phyloP scores from a whole-genome alignment of 768 basidiomycete genomes.

The Tremella fuciformis region DNA sequence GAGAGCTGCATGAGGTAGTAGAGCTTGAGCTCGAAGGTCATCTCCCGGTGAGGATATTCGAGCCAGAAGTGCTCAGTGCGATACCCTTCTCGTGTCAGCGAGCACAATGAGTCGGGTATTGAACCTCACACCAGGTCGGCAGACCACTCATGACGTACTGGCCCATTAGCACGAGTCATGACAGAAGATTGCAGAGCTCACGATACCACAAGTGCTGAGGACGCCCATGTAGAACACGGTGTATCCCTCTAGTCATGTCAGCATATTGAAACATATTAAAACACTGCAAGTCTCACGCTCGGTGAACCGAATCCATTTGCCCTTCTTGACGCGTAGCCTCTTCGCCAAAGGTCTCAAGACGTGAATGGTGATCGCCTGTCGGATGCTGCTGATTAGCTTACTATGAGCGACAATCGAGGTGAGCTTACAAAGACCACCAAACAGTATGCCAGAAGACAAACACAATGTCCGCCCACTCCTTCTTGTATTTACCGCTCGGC shows the following conservation, averaged over 20 bases:
- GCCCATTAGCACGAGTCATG: not conserved
- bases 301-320: conserved; percentile 77
- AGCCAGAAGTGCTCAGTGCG: conserved; percentile 80
- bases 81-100: conserved; percentile 37
- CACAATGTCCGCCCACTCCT: conserved; percentile 67
- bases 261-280: not conserved
- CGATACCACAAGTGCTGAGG: conserved; percentile 73
- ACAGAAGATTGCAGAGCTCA: conserved; percentile 55
- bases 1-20: conserved; percentile 92
- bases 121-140: conserved; percentile 75
- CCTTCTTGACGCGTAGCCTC: conserved; percentile 66
- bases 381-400: conserved; percentile 53
- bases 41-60: conserved; percentile 84
- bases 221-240: conserved; percentile 73
- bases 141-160: conserved; percentile 78
- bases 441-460: conserved; percentile 82
- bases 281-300: conserved; percentile 59
- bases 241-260: conserved; percentile 57
- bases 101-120: not conserved
- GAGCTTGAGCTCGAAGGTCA: conserved; percentile 76
- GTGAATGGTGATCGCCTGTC: conserved; percentile 69
- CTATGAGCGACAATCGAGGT: not conserved
- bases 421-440: conserved; percentile 70
- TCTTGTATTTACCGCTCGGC: conserved; percentile 58
- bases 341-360: conserved; percentile 67